Evolutionary conservation across 805 yeast genomes (phyloP).

Genomic region (Wickerhamiella occidentalis): DNA sequence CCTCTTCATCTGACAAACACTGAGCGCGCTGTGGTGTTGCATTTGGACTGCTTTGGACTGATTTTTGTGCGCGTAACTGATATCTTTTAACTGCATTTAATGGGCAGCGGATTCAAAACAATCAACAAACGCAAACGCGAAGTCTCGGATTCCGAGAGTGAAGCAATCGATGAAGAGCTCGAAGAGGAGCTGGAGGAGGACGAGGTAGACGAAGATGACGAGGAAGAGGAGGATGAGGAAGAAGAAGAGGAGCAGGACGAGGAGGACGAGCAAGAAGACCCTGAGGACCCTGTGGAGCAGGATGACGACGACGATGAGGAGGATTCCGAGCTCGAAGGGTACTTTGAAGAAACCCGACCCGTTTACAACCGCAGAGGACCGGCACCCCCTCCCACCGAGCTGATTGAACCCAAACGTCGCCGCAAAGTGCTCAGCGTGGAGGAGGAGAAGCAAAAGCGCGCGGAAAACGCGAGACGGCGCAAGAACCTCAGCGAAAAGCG

Average conservation of each 20-base stretch:
- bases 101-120: not conserved
- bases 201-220: conserved; percentile 9
- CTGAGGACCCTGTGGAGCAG: conserved; percentile 17
- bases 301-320: conserved; percentile 15
- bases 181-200: conserved; percentile 14
- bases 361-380: conserved; percentile 32
- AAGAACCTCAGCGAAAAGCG: conserved; percentile 72
- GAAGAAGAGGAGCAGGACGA: conserved; percentile 16
- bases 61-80: not conserved
- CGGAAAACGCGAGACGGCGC: conserved; percentile 81
- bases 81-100: too few relatives aligned
- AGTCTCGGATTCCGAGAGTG: not conserved
- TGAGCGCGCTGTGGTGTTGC: too few relatives aligned
- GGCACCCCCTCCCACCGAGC: conserved; percentile 24
- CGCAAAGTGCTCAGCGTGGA: conserved; percentile 65
- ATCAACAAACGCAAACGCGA: conserved; percentile 6
- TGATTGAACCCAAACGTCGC: conserved; percentile 27
- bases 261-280: conserved; percentile 20
- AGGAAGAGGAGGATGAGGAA: conserved; percentile 13
- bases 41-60: too few relatives aligned
- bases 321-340: conserved; percentile 18
- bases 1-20: conserved; percentile 4
- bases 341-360: conserved; percentile 24
- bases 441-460: conserved; percentile 65
- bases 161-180: conserved; percentile 10